Percentiles rank a stretch among this genome's conserved stretches.
Evolutionary conservation across 495 filamentous ascomycete genomes (phyloP).

Genomic region (Aeminium ludgeri): DNA sequence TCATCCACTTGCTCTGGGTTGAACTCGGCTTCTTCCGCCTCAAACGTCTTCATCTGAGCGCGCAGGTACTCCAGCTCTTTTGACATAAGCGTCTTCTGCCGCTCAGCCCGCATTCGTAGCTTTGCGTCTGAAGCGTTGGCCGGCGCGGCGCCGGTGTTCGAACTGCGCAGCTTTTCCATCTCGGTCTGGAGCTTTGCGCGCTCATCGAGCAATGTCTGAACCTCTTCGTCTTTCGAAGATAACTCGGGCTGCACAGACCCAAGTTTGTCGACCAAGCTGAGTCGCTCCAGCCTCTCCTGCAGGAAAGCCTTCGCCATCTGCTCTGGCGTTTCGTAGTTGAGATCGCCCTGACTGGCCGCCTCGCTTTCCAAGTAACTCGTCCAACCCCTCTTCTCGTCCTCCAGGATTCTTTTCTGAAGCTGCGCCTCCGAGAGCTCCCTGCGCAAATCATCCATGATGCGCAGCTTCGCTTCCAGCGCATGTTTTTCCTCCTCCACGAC

Average conservation of each 20-base stretch:
- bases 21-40: slow-evolving; percentile 75
- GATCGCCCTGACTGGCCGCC: slow-evolving; percentile 32
- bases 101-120: slow-evolving; percentile 55
- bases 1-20: slow-evolving; percentile 61
- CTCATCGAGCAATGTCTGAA: slow-evolving; percentile 54
- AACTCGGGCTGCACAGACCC: slow-evolving; percentile 67
- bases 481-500: slow-evolving; percentile 95
- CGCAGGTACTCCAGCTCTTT: slow-evolving; percentile 91
- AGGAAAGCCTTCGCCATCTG: slow-evolving; percentile 69
- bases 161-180: slow-evolving; percentile 48
- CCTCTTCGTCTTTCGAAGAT: slow-evolving; percentile 59
- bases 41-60: slow-evolving; percentile 80
- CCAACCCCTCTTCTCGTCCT: slow-evolving; percentile 80
- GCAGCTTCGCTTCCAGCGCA: slow-evolving; percentile 57
- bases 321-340: slow-evolving; percentile 77
- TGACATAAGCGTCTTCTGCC: slow-evolving; percentile 65
- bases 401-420: slow-evolving; percentile 67
- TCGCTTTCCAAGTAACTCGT: slow-evolving; percentile 65
- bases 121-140: slow-evolving; percentile 28
- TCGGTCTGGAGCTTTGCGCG: slow-evolving; percentile 42
- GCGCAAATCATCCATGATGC: slow-evolving; percentile 56
- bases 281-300: slow-evolving; percentile 63
- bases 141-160: slow-evolving; percentile 20
- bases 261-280: slow-evolving; percentile 56
- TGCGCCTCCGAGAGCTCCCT: slow-evolving; percentile 59